A percentile compares a stretch with the other conserved stretches of the same genome.
These are phyloP conservation scores for Gelatoporia subvermispora DNA, from an alignment of 768 basidiomycete species.

Conservation along the genomic window DNA sequence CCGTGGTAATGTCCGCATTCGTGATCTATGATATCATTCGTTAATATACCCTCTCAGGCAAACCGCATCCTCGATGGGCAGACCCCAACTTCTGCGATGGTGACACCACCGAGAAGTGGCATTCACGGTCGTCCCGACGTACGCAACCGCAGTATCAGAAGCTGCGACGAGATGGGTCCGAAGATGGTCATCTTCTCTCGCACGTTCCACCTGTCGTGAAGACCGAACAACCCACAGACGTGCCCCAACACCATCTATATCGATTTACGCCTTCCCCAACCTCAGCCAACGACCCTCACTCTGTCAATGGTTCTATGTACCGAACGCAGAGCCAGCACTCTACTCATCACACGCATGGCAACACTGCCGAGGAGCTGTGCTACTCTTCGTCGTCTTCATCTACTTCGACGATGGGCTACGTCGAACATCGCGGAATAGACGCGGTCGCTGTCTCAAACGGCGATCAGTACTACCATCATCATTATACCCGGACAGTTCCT, in stretches of 20 bases:
- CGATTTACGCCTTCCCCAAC: constrained; percentile 57
- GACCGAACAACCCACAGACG: constrained; percentile 53
- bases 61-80: constrained; percentile 85
- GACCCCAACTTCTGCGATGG: constrained; percentile 75
- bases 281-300: constrained; percentile 29
- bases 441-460: constrained; percentile 5
- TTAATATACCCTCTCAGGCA: constrained; percentile 41
- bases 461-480: constrained; percentile 22
- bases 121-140: constrained; percentile 75
- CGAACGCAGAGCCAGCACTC: constrained; percentile 14
- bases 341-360: constrained; percentile 7
- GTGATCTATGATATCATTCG: constrained; percentile 3
- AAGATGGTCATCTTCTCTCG: constrained; percentile 12
- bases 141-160: constrained; percentile 22
- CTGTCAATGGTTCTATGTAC: constrained; percentile 36
- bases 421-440: constrained; percentile 13
- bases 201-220: constrained; percentile 27
- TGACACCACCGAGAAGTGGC: constrained; percentile 82
- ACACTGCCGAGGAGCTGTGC: constrained; percentile 10
- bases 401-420: constrained; percentile 21
- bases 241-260: constrained; percentile 44
- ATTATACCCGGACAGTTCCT: constrained; percentile 16
- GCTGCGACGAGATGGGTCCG: constrained; percentile 17
- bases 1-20: constrained; percentile 43
- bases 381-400: constrained; percentile 20